Evolutionary conservation across 2,329 filamentous ascomycete genomes (phyloP).

Genomic region (Leptodontidium sp.): DNA sequence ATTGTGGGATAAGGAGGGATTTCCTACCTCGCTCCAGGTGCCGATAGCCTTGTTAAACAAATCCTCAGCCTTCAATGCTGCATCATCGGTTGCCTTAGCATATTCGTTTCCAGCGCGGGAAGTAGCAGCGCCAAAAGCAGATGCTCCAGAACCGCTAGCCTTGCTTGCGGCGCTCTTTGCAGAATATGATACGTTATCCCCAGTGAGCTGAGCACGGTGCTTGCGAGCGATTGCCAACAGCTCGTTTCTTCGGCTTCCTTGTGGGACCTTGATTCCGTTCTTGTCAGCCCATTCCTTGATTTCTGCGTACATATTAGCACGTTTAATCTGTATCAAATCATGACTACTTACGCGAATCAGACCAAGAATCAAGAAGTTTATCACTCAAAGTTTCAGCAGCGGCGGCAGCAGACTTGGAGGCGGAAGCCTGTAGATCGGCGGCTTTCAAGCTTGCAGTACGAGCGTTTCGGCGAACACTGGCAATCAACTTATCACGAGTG

Average conservation of each 20-base stretch:
- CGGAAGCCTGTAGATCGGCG: slow-evolving; percentile 66
- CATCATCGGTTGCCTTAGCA: slow-evolving; percentile 77
- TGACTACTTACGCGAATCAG: slow-evolving; percentile 66
- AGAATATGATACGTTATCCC: slow-evolving; percentile 66
- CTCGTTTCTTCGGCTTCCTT: slow-evolving; percentile 88
- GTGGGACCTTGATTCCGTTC: slow-evolving; percentile 88
- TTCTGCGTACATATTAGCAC: slow-evolving; percentile 52
- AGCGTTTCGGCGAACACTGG: slow-evolving; percentile 88
- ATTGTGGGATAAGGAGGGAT: not conserved
- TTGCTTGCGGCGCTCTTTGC: slow-evolving; percentile 75
- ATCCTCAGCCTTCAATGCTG: slow-evolving; percentile 66
- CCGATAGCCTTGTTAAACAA: slow-evolving; percentile 69
- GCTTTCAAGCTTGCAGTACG: slow-evolving; percentile 76
- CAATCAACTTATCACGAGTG: slow-evolving; percentile 86
- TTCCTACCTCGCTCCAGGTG: slow-evolving; percentile 71
- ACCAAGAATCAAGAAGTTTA: slow-evolving; percentile 87
- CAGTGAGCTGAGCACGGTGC: slow-evolving; percentile 76
- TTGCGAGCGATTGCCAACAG: slow-evolving; percentile 89
- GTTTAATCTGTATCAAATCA: not conserved
- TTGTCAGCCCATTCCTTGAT: slow-evolving; percentile 94
- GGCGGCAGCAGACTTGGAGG: slow-evolving; percentile 70
- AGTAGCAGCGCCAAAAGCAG: slow-evolving; percentile 75
- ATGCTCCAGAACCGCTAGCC: slow-evolving; percentile 69
- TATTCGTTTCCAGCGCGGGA: slow-evolving; percentile 79
- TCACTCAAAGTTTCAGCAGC: slow-evolving; percentile 82